Base-by-base conservation (phyloP, 495 filamentous ascomycete species). In the Hypomontagnella submonticulosa region DNA sequence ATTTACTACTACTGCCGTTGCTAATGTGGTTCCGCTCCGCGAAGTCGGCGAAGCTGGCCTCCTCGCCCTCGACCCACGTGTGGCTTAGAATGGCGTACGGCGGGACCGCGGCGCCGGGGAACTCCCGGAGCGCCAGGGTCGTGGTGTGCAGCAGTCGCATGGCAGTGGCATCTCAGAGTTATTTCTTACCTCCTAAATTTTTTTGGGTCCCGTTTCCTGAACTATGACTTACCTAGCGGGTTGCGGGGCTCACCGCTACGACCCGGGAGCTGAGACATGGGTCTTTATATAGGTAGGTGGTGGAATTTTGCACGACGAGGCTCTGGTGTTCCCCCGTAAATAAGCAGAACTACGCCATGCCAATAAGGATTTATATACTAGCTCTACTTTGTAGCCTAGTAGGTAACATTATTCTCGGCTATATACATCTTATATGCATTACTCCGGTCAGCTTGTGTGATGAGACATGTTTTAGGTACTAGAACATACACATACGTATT, bases 21-120 rank as follows among this genome's bases (percentile, higher is more conserved):
- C n/a, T n/a, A n/a, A n/a, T n/a, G 9, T 55, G 44, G 55, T 8
- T 56, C n/a, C 54, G 57, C 18, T 75, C 34, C 15, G 32, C 4
- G 20, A 73, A 64, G 12, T 78, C 73, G 3, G 70, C 60, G 46
- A 76, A 76, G 5, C 61, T 67, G 1, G 77, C 69, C 57, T 81
- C 79, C 2, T 71, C 70, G 11, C 70, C 67, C 7, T 62, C 57
- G 30, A 62, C 71, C 77, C 78, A 80, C 0, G 70, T 76, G 49
- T 81, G 78, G 2, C 75, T 77, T 6, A 80, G 62, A 6, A 77
- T 76, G 5, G 72, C 77, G 49, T 81, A 81, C 1, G 60, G 56
- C 1, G 73, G 70, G 30, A 72, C 43, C 4, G 55, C 41, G 0
- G 41, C 20, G 4, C 66, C 66, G 19, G 49, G 41, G 42, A 71